A percentile compares a stretch with the other conserved stretches of the same genome.
Conservation (phyloP, 2,329 filamentous ascomycete species). For the Clonostachys rosea region DNA sequence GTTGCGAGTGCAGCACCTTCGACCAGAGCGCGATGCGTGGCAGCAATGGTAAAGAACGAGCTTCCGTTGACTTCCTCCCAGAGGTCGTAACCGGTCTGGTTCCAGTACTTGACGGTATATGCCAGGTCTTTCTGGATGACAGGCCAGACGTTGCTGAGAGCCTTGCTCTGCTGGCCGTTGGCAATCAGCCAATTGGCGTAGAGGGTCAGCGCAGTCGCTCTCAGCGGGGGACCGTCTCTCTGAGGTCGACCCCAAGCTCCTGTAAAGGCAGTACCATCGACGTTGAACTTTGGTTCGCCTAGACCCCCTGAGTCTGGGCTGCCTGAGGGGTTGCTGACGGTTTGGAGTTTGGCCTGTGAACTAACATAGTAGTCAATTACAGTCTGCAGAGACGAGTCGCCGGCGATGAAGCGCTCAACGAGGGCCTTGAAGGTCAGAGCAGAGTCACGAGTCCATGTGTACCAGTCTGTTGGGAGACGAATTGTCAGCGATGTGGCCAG, state of each 20-base stretch:
- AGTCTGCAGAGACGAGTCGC: conserved; percentile 55
- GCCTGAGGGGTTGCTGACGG: conserved; percentile 66
- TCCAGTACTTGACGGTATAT: conserved; percentile 73
- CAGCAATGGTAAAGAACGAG: conserved; percentile 74
- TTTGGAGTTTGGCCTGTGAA: conserved; percentile 63
- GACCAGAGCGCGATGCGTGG: conserved; percentile 59
- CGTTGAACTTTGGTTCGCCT: conserved; percentile 71
- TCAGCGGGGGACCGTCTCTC: conserved; percentile 72
- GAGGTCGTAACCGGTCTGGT: conserved; percentile 64
- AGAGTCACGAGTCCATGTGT: conserved; percentile 74
- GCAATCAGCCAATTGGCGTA: conserved; percentile 70
- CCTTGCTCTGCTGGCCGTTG: conserved; percentile 58
- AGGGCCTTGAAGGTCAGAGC: conserved; percentile 66
- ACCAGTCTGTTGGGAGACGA: conserved; percentile 52
- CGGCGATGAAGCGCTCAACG: conserved; percentile 58
- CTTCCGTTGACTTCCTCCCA: conserved; percentile 78
- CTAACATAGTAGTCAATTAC: conserved; percentile 65
- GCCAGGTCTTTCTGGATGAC: conserved; percentile 70
- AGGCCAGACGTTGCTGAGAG: conserved; percentile 60
- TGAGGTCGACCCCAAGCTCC: conserved; percentile 53
- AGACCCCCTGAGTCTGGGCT: conserved; percentile 47
- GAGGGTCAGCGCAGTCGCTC: conserved; percentile 67
- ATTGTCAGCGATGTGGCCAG: no score
- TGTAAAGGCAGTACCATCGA: conserved; percentile 59
- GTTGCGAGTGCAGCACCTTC: conserved; percentile 64